Evolutionary conservation across 1,284 basidiomycete species (phyloP).

Genomic region (Irpex rosettiformis): DNA sequence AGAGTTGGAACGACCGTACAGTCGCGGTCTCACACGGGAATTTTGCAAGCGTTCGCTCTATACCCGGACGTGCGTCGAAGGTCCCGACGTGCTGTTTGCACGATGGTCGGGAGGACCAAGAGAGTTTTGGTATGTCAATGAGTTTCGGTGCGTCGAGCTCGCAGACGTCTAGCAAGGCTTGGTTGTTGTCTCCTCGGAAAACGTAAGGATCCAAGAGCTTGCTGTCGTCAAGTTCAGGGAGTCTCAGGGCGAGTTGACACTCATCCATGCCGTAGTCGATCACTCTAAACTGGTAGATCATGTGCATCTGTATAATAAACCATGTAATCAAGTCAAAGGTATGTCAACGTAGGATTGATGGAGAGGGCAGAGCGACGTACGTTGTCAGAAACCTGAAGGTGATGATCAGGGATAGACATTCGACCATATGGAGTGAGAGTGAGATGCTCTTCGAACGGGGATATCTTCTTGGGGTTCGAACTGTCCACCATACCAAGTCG

Average conservation of each 20-base stretch:
- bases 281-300: constrained; percentile 24
- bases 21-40: constrained; percentile 23
- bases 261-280: constrained; percentile 27
- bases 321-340: too few species aligned
- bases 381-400: constrained; percentile 17
- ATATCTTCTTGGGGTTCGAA: constrained; percentile 17
- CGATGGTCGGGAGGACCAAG: constrained; percentile 18
- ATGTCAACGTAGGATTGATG: not conserved
- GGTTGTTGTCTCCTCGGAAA: constrained; percentile 9
- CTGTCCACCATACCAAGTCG: constrained; percentile 21
- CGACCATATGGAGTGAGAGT: constrained; percentile 19
- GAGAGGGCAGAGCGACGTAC: constrained; percentile 9
- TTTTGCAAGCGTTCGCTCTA: constrained; percentile 18
- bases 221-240: constrained; percentile 17
- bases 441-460: constrained; percentile 25
- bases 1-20: constrained; percentile 18
- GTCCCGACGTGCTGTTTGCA: constrained; percentile 16
- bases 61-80: constrained; percentile 16
- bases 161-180: constrained; percentile 18
- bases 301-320: constrained; percentile 15
- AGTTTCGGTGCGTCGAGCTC: constrained; percentile 14
- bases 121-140: constrained; percentile 19
- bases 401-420: constrained; percentile 22
- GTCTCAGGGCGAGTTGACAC: constrained; percentile 24
- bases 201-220: constrained; percentile 19